Evolutionary conservation across 768 basidiomycete genomes (phyloP).

Genomic region (Tricholoma saponaceum): DNA sequence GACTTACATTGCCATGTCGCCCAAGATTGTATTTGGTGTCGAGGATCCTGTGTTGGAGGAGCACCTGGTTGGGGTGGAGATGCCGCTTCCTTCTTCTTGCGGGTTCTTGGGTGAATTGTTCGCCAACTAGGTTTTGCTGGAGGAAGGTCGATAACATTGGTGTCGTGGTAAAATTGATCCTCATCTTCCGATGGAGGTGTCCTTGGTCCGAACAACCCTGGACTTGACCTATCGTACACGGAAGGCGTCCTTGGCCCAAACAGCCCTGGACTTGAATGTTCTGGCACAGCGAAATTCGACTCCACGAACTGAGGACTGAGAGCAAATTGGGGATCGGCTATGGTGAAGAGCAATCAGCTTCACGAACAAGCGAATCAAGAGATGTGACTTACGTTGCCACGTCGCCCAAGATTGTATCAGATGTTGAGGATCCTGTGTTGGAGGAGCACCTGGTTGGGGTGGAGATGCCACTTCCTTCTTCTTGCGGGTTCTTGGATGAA

Average conservation of each 20-base stretch:
- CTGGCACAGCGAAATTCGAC: conserved; percentile 59
- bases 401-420: conserved; percentile 47
- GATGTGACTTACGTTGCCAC: conserved; percentile 54
- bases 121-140: too few relatives aligned
- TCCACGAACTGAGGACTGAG: conserved; percentile 62
- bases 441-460: conserved; percentile 26
- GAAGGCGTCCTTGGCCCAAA: conserved; percentile 77
- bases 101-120: conserved; percentile 34
- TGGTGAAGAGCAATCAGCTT: conserved; percentile 6
- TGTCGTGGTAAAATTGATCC: too few relatives aligned
- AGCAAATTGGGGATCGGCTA: conserved; percentile 54
- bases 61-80: conserved; percentile 30
- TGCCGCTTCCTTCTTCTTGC: conserved; percentile 39
- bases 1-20: conserved; percentile 62
- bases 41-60: conserved; percentile 12
- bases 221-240: conserved; percentile 8
- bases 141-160: too few relatives aligned
- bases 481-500: conserved; percentile 31
- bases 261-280: conserved; percentile 56
- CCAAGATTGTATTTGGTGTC: conserved; percentile 39
- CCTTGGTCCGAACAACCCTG: too few relatives aligned
- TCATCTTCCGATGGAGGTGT: too few relatives aligned
- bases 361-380: not conserved
- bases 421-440: conserved; percentile 8
- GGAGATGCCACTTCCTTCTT: conserved; percentile 40